Conservation (phyloP, 2,329 filamentous ascomycete species). For the Botryotinia narcissicola region DNA sequence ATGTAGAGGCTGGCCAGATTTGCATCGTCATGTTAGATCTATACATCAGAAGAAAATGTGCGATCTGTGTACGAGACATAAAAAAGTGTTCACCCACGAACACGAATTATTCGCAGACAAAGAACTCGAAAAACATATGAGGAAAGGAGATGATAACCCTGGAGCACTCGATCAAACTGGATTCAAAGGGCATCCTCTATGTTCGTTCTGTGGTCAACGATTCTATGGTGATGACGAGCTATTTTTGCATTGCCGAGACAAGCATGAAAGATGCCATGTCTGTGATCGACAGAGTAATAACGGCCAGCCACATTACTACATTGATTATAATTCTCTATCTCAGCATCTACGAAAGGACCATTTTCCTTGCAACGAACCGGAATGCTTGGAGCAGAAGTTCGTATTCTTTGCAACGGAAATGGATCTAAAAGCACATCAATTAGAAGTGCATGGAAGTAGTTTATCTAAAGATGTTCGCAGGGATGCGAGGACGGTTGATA, state of each 20-base stretch:
- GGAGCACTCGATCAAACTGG: constrained; percentile 90
- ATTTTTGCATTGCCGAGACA: constrained; percentile 88
- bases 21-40: constrained; percentile 77
- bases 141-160: constrained; percentile 83
- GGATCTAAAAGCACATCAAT: constrained; percentile 89
- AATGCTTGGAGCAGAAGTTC: constrained; percentile 96
- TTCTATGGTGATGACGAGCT: constrained; percentile 97
- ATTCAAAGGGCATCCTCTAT: constrained; percentile 93
- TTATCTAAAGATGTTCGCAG: constrained; percentile 79
- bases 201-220: constrained; percentile 83
- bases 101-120: constrained; percentile 84
- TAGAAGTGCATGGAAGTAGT: constrained; percentile 76
- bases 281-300: constrained; percentile 62
- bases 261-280: constrained; percentile 92
- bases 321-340: constrained; percentile 83
- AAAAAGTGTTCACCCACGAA: constrained; percentile 98
- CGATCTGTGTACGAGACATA: constrained; percentile 87
- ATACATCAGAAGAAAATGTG: constrained; percentile 87
- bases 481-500: constrained; percentile 81
- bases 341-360: constrained; percentile 86
- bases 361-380: constrained; percentile 77
- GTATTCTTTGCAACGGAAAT: constrained; percentile 94
- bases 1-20: constrained; percentile 74
- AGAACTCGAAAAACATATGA: constrained; percentile 84
- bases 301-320: constrained; percentile 78